Evolutionary conservation across 176 grass and related monocot species (phyloP), one percentile per base, ranked within the genome.

Genomic region (Alloteropsis semialata): DNA sequence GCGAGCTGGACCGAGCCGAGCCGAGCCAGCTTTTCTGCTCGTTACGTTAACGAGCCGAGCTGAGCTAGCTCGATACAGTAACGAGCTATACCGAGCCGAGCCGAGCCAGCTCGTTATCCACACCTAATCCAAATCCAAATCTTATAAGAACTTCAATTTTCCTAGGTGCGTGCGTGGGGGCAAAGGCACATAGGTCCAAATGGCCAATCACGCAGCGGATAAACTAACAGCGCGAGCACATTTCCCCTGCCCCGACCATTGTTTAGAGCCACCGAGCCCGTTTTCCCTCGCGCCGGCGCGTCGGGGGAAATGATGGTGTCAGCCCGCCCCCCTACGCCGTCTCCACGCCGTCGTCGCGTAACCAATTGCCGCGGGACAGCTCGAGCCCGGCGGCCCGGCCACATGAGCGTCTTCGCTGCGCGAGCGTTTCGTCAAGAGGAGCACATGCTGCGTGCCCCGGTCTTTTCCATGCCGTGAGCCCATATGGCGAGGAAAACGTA

Each of bases 301-400:
- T 59, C 56, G 81, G 53, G 39, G 13, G 48, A 86, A 70, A 84
- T 88, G 63, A 78, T 69, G 12, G 64, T 88, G 85, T 88, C 50
- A 74, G 81, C 66, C 75, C 76, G 60, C n/a, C 50, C 66, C 81
- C 75, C 75, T 37, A 73, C 68, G 81, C 50, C 59, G 54, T 77
- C 79, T 62, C 41, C 62, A 11, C 86, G 21, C 77, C 61, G 77
- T 16, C 61, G 46, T 67, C 77, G 5, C 9, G 54, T 24, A 25
- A 69, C 71, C 60, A 74, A 49, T 88, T 16, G 19, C 27, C 30
- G 3, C 36, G 21, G 58, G 51, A 43, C 70, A 88, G 51, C 28
- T 72, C 74, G 28, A 48, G 19, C 44, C 10, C 2, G 19, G 10
- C 74, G 38, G 19, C 44, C 10, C 2, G 19, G 10, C 74, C 80